These are phyloP conservation scores for Plasmodium fragile DNA, from an alignment of 169 alveolate species.

Conservation along the genomic window DNA sequence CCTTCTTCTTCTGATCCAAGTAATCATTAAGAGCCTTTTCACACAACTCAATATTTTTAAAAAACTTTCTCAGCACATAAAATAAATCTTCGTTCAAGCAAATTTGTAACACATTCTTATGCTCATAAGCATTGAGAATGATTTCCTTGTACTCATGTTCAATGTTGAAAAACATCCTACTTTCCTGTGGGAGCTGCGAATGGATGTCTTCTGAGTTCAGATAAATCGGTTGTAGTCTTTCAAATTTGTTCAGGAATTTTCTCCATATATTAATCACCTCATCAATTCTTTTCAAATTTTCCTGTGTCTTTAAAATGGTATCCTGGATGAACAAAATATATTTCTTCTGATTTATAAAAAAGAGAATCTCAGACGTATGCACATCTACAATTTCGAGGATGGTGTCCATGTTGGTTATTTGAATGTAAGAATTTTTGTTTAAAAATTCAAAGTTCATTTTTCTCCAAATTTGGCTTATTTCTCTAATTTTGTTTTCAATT, in stretches of 20 bases:
- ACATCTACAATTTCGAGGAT: constrained; percentile 91
- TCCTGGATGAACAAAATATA: constrained; percentile 93
- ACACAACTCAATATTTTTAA: constrained; percentile 93
- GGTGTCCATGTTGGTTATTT: constrained; percentile 92
- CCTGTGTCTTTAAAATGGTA: constrained; percentile 90
- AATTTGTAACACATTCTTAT: constrained; percentile 92
- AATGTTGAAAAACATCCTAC: constrained; percentile 93
- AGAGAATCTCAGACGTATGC: constrained; percentile 85
- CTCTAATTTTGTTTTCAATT: constrained; percentile 93
- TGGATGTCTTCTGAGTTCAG: constrained; percentile 96
- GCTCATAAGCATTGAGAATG: constrained; percentile 93
- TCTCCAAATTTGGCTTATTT: constrained; percentile 94
- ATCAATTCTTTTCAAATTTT: constrained; percentile 93
- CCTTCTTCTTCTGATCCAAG: constrained; percentile 95
- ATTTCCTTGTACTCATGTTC: constrained; percentile 95
- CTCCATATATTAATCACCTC: constrained; percentile 94
- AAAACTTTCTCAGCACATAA: constrained; percentile 88
- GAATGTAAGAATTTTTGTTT: constrained; percentile 89
- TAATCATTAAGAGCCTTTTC: constrained; percentile 96
- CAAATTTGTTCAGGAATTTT: constrained; percentile 95
- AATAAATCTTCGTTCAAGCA: constrained; percentile 95
- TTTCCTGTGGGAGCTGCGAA: constrained; percentile 95
- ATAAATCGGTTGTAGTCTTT: constrained; percentile 95
- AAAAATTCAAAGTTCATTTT: constrained; percentile 91
- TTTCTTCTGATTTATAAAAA: constrained; percentile 82